These are phyloP conservation scores for Penicillium sp. DNA, from an alignment of 2,329 filamentous ascomycete genomes.

Conservation along the genomic window DNA sequence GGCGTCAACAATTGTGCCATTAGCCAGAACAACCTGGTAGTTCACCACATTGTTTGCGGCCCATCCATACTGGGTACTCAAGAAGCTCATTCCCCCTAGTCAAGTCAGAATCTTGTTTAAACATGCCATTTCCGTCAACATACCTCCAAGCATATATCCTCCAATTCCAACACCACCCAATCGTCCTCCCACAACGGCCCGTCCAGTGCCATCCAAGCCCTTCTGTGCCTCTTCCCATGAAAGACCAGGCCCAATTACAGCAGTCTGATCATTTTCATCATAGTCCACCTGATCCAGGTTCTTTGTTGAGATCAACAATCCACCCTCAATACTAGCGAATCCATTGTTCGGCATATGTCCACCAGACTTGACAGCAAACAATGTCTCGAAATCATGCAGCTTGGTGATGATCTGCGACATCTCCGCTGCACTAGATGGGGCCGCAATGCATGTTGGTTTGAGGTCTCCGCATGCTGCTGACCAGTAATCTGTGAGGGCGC, in stretches of 20 bases:
- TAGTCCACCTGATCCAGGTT: conserved; percentile 40
- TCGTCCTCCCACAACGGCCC: conserved; percentile 46
- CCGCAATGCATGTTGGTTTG: conserved; percentile 49
- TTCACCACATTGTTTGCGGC: conserved; percentile 50
- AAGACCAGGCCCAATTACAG: conserved; percentile 40
- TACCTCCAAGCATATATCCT: conserved; percentile 49
- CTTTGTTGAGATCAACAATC: conserved; percentile 48
- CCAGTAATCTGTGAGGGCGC: conserved; percentile 49
- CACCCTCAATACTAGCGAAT: conserved; percentile 48
- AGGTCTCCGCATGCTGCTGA: conserved; percentile 47
- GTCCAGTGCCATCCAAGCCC: conserved; percentile 31
- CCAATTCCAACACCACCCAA: conserved; percentile 52
- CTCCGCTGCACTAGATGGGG: conserved; percentile 51
- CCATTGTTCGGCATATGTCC: conserved; percentile 51
- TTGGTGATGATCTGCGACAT: conserved; percentile 56
- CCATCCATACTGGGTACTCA: conserved; percentile 54
- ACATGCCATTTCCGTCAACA: conserved; percentile 6
- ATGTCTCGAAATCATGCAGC: conserved; percentile 49
- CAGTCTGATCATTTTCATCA: conserved; percentile 39
- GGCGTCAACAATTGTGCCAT: conserved; percentile 47
- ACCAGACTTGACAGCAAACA: conserved; percentile 58
- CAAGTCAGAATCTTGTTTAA: background rate
- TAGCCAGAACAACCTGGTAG: conserved; percentile 51
- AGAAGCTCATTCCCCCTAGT: conserved; percentile 47
- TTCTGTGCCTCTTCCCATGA: conserved; percentile 38